Conservation (phyloP, 176 grass and related monocot genomes). For the Carex kokanica region DNA sequence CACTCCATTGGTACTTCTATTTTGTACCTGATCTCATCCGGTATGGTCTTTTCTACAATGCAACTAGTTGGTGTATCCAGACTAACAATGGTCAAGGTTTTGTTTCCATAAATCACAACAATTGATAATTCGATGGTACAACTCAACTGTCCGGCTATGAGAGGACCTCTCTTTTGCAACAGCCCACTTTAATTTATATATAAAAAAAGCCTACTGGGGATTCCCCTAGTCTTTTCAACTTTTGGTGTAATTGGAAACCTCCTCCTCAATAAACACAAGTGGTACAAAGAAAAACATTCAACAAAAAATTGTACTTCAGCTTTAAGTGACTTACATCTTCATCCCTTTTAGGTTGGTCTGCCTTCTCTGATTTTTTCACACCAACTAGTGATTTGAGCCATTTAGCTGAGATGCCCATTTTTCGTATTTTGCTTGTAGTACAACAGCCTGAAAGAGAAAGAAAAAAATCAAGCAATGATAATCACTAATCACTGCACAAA, state of each 20-base stretch:
- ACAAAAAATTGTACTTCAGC: neutral
- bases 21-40: neutral
- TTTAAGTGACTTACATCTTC: slow-evolving; percentile 30
- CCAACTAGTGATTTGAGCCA: slow-evolving; percentile 83
- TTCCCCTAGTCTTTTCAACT: neutral
- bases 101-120: neutral
- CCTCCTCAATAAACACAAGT: neutral
- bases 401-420: slow-evolving; percentile 72
- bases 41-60: neutral
- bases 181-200: neutral
- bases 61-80: neutral
- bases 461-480: neutral
- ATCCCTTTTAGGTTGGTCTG: slow-evolving; percentile 36
- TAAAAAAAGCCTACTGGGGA: neutral
- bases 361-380: slow-evolving; percentile 58
- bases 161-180: neutral
- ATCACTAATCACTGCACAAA: neutral
- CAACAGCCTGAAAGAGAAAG: slow-evolving; percentile 21
- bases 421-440: slow-evolving; percentile 14
- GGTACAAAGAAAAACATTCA: slow-evolving; percentile 5
- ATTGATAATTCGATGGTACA: neutral
- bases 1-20: neutral
- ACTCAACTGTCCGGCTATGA: neutral
- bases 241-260: neutral
- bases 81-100: neutral